phyloP scores from a whole-genome alignment of 1,284 basidiomycete genomes.

The Heterobasidion parviporum region DNA sequence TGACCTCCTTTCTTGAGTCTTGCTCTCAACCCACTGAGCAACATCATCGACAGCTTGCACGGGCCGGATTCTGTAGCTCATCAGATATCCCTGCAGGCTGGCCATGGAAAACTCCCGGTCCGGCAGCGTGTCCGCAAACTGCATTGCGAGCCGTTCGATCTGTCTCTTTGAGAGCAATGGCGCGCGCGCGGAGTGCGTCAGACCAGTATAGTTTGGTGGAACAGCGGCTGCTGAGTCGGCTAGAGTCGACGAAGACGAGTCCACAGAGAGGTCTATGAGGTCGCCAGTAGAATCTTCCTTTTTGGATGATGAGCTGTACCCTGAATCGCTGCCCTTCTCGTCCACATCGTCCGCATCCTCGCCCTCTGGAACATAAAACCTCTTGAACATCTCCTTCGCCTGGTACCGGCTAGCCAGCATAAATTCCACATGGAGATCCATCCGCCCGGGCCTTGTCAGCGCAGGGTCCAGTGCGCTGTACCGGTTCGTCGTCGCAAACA shows the following conservation, averaged over 20 bases:
- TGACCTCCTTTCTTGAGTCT: constrained; percentile 13
- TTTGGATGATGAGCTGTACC: constrained; percentile 6
- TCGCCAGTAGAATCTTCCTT: not conserved
- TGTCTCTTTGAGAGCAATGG: constrained; percentile 26
- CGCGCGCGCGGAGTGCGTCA: constrained; percentile 21
- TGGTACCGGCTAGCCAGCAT: constrained; percentile 60
- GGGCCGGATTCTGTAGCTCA: constrained; percentile 61
- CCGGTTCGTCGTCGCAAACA: constrained; percentile 74
- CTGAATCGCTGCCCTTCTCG: constrained; percentile 7
- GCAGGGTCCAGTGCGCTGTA: constrained; percentile 64
- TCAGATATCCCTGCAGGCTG: constrained; percentile 65
- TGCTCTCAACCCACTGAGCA: constrained; percentile 18
- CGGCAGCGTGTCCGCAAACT: constrained; percentile 53
- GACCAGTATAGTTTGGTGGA: constrained; percentile 17
- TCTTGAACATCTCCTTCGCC: constrained; percentile 51
- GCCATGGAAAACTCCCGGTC: constrained; percentile 68
- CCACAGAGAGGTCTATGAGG: constrained; percentile 2
- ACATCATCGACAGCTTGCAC: constrained; percentile 38
- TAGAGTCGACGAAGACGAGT: not conserved
- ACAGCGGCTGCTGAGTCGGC: not conserved
- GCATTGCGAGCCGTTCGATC: constrained; percentile 36
- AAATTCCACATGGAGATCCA: constrained; percentile 72
- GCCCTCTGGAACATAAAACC: constrained; percentile 47
- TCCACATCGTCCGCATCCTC: constrained; percentile 6
- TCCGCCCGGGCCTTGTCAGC: constrained; percentile 67